Evolutionary conservation across 345 rosid genomes (phyloP), one percentile per base, ranked within the genome.

Genomic region (Ailanthus altissimus): DNA sequence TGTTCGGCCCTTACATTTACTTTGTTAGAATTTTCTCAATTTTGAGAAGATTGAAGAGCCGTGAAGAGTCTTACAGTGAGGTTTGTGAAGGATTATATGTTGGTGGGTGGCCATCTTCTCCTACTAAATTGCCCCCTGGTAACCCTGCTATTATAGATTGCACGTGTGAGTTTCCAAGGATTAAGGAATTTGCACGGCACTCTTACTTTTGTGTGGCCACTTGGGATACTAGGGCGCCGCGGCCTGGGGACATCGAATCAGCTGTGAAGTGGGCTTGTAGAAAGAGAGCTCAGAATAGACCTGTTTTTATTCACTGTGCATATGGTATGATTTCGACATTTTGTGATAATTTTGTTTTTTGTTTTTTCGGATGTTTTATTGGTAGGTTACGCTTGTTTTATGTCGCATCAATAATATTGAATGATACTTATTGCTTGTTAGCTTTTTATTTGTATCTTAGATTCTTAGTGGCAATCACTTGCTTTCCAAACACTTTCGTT

Each of bases 221-320:
- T 76, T 91, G 97, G 97, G 93, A 91, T 65, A 91, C 93, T 2
- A 84, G 93, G 80, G 69, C 97, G 1, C 97, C 97, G 72, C 83
- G 73, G 67, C 91, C 93, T 0, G 88, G 78, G 50, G 87, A 90
- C 78, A 91, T 91, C 28, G 97, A 91, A 73, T 83, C 90, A 0
- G 97, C 93, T 32, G 93, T 91, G 63, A 88, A 91, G 81, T 91
- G 93, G 97, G 93, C 90, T 67, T 81, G 84, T 50, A 26, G 90
- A 70, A 91, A 86, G 78, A 87, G 93, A 78, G 89, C 90, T 67
- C 90, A 78, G 84, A 87, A 86, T 70, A 79, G 58, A 81, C 91
- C 89, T 1, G 83, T 88, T 53, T 88, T 86, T 73, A 53, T 90
- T 78, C 97, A 90, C 67, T 90, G 97, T 64, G 97, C 91, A 2